These are phyloP conservation scores for Pezicula neosporulosa DNA, from an alignment of 2,329 filamentous ascomycete genomes.

Conservation along the genomic window DNA sequence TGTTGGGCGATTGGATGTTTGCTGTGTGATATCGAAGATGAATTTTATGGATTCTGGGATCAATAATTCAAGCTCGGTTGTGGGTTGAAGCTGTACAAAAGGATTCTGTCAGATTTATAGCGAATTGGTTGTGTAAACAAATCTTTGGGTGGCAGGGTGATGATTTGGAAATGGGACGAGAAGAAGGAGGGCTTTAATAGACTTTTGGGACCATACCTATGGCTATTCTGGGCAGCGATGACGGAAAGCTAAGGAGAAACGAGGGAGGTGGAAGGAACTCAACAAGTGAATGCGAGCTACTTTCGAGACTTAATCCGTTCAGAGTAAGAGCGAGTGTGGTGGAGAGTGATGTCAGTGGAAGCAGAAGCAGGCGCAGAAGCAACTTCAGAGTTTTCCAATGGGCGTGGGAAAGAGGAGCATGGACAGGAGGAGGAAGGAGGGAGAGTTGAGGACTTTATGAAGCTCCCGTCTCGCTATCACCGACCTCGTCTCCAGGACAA, in stretches of 20 bases:
- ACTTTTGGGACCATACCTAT: too few relatives aligned
- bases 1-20: slow-evolving; percentile 23
- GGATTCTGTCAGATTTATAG: not conserved
- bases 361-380: too few relatives aligned
- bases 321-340: not conserved
- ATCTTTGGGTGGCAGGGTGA: not conserved
- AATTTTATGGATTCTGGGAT: not conserved
- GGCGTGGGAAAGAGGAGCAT: not conserved
- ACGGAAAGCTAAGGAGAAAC: too few relatives aligned
- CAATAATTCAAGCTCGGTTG: not conserved
- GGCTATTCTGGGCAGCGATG: too few relatives aligned
- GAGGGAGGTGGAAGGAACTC: not conserved
- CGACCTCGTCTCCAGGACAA: not conserved
- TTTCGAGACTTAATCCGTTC: not conserved
- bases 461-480: not conserved
- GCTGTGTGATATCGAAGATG: not conserved
- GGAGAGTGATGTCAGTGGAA: too few relatives aligned
- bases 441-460: not conserved
- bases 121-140: not conserved
- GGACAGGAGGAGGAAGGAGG: not conserved
- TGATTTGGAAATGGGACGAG: not conserved
- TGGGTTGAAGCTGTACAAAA: not conserved
- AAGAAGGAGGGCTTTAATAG: not conserved
- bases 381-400: too few relatives aligned
- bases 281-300: not conserved